Base-by-base conservation (phyloP, 176 grass and related monocot species). In the Calamus simplicifolius region DNA sequence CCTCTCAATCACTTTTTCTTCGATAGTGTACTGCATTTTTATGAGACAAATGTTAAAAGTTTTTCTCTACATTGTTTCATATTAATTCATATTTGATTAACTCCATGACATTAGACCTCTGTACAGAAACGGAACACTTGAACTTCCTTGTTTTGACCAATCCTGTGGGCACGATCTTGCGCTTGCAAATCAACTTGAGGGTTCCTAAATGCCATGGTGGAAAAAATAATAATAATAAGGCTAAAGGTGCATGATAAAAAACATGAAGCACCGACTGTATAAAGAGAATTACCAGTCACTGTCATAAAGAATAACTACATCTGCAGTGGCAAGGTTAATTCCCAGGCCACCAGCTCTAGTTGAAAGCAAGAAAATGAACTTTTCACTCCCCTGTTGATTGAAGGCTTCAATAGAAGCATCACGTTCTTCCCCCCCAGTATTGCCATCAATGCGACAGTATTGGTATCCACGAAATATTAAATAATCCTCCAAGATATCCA, bases 51-150 rank as follows among this genome's bases (percentile, higher is more conserved):
- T 43, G 35, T 43, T 43, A 43, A 43, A 43, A 43, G 1, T 0
- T 0, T 43, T 43, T 43, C 10, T 43, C 8, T 43, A 12, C 57
- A n/a, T 43, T 14, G 18, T 59, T 43, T 43, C 10, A 43, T 6
- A 31, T 26, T 15, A 23, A 27, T n/a, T 13, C 2, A 3, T 43
- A 43, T 43, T 13, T 43, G 3, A 43, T 43, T 43, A 43, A 43
- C 8, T 43, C 35, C 35, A 43, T 43, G 13, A 43, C 2, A 10
- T 43, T 43, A 43, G 75, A 98, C 93, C 93, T 98, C 93, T 2
- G 87, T 98, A 65, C 93, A 98, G 75, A 98, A 98, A 23, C 93
- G 87, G 57, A 98, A 92, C 57, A 98, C 93, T 82, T 98, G 93
- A 69, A 97, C 92, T 87, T 90, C 84, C 72, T 97, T 97, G 75